Evolutionary conservation across 2,329 filamentous ascomycete species (phyloP), one percentile per base, ranked within the genome.

Genomic region (Monilinia aucupariae): DNA sequence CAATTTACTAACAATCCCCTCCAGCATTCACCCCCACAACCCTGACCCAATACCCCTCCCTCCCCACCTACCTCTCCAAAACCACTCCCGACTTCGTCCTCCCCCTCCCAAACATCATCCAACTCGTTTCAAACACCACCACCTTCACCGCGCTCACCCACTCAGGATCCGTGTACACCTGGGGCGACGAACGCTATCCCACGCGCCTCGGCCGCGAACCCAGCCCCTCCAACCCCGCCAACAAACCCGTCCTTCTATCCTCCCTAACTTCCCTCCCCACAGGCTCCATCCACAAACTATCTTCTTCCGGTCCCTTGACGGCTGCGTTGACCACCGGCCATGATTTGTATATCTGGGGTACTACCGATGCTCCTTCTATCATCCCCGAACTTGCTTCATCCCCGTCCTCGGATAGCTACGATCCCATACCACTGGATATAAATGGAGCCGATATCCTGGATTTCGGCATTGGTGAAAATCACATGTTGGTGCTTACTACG

Each of bases 261-360:
- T 79, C 82, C 53, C 76, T 89, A 0, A 72, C 72, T 6, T 78
- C 81, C 61, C 75, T 88, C 27, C 80, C 75, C 63, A 80, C 74
- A 25, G 83, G 75, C 52, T 75, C 78, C 15, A 79, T 89, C 55
- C 75, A 69, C 37, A 83, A 82, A 68, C 75, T 89, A 32, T 78
- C 74, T 10, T 71, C 72, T 9, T 81, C 81, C 2, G 85, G 85
- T 0, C 86, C 85, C 69, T 74, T 81, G 3, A 74, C 82, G 2
- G 83, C 82, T 3, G 85, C 85, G 0, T 68, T 89, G 50, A 87
- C 84, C 0, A 74, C 78, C 13, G 82, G 81, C 2, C 77, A 80
- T 39, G 82, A 84, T 63, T 72, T 87, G 2, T 89, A 89, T 69
- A 71, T 82, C 30, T 89, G 86, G 85, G 86, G 86, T 37, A 72